These are phyloP conservation scores for Lecanicillium sp. DNA, from an alignment of 2,329 filamentous ascomycete species.

Conservation along the genomic window DNA sequence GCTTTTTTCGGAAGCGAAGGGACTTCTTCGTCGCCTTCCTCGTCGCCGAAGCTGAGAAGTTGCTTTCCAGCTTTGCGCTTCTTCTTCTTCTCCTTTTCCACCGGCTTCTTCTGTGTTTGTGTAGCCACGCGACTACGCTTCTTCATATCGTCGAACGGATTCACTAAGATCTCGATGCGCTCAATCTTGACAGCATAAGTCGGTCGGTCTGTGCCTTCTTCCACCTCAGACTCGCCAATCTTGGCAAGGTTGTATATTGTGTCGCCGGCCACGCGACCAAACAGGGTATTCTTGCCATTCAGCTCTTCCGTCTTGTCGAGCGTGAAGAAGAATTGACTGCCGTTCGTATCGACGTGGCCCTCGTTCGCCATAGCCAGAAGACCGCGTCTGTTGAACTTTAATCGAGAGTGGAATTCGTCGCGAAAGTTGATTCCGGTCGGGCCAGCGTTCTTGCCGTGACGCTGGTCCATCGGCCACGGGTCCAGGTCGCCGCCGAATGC, in stretches of 20 bases:
- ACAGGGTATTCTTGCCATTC: slow-evolving; percentile 85
- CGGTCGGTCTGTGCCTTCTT: slow-evolving; percentile 73
- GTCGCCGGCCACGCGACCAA: slow-evolving; percentile 85
- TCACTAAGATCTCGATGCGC: slow-evolving; percentile 67
- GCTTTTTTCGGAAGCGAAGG: slow-evolving; percentile 63
- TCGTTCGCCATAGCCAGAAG: slow-evolving; percentile 95
- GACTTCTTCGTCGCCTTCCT: slow-evolving; percentile 51
- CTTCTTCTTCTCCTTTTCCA: slow-evolving; percentile 46
- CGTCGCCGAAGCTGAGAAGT: slow-evolving; percentile 70
- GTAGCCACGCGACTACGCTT: slow-evolving; percentile 56
- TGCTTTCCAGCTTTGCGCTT: slow-evolving; percentile 73
- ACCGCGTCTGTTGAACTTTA: slow-evolving; percentile 89
- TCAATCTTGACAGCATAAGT: slow-evolving; percentile 79
- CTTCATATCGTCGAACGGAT: slow-evolving; percentile 77
- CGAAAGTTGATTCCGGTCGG: slow-evolving; percentile 55
- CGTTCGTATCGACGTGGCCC: slow-evolving; percentile 70
- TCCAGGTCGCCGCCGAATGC: slow-evolving; percentile 68
- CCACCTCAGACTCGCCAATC: slow-evolving; percentile 82
- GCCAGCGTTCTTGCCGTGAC: slow-evolving; percentile 55
- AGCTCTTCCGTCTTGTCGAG: slow-evolving; percentile 79
- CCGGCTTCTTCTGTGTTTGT: slow-evolving; percentile 34
- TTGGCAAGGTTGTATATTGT: slow-evolving; percentile 95
- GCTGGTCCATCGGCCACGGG: slow-evolving; percentile 62
- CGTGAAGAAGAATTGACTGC: slow-evolving; percentile 96
- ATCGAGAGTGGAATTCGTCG: slow-evolving; percentile 85